These are phyloP conservation scores for Fusarium clavum DNA, from an alignment of 2,329 filamentous ascomycete species.

Conservation along the genomic window DNA sequence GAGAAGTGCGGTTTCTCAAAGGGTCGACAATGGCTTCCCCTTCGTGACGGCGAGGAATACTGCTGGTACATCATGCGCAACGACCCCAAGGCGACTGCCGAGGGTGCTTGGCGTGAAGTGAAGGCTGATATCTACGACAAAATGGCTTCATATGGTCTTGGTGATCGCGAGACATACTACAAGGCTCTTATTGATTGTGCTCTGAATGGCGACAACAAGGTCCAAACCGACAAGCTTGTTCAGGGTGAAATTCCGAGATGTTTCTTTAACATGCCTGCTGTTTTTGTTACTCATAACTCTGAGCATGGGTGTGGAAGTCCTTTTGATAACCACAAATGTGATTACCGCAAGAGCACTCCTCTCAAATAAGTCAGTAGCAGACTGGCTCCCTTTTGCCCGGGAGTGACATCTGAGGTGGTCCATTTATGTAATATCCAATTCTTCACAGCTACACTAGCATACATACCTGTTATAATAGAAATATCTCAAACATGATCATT, in stretches of 20 bases:
- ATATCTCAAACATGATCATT: neutral
- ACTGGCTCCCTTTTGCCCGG: neutral
- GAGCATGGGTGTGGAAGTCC: slow-evolving; percentile 3
- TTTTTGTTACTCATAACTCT: slow-evolving; percentile 20
- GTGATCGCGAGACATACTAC: slow-evolving; percentile 28
- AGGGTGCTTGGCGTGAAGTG: slow-evolving; percentile 11
- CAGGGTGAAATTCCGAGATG: slow-evolving; percentile 20
- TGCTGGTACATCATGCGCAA: slow-evolving; percentile 40
- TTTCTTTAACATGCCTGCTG: slow-evolving; percentile 21
- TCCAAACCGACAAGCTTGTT: slow-evolving; percentile 12
- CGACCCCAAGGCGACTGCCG: slow-evolving; percentile 1
- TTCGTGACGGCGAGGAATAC: slow-evolving; percentile 25
- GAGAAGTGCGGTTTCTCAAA: slow-evolving; percentile 15
- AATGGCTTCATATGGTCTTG: slow-evolving; percentile 24
- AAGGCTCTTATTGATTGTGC: slow-evolving; percentile 21
- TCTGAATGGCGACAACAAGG: slow-evolving; percentile 6
- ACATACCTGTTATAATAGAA: neutral
- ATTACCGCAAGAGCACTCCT: slow-evolving; percentile 18
- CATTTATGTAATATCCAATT: neutral
- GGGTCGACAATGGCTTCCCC: slow-evolving; percentile 24
- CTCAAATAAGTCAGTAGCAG: neutral
- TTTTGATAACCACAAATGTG: slow-evolving; percentile 10
- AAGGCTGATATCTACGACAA: slow-evolving; percentile 25
- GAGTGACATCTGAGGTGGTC: fast-evolving
- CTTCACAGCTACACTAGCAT: neutral